Percentiles rank a stretch among this genome's conserved stretches.
Conservation (phyloP, 2,329 filamentous ascomycete genomes). For the Saccharata proteae region DNA sequence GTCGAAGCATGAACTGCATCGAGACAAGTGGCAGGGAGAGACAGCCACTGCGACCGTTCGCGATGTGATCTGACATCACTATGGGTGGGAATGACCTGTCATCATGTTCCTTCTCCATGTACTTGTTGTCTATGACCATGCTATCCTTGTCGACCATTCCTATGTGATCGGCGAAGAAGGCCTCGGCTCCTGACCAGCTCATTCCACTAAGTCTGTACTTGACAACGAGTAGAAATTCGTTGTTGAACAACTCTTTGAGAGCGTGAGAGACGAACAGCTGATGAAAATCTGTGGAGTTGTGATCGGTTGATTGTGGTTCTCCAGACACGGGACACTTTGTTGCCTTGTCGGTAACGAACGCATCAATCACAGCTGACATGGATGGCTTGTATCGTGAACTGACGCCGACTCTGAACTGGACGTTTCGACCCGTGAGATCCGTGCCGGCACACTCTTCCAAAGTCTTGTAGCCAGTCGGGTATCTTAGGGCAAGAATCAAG, state of each 20-base stretch:
- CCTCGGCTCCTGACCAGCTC: slow-evolving; percentile 58
- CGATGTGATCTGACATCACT: slow-evolving; percentile 40
- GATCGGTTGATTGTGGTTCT: slow-evolving; percentile 3
- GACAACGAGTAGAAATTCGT: slow-evolving; percentile 50
- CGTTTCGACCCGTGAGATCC: background rate
- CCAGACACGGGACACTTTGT: slow-evolving; percentile 4
- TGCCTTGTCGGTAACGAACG: slow-evolving; percentile 33
- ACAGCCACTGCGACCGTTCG: slow-evolving; percentile 13
- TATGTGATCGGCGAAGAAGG: slow-evolving; percentile 39
- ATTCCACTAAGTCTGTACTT: slow-evolving; percentile 44
- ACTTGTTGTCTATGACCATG: slow-evolving; percentile 27
- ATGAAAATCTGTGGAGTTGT: slow-evolving; percentile 28
- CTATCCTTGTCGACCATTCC: slow-evolving; percentile 17
- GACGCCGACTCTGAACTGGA: slow-evolving; percentile 54
- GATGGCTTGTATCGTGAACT: slow-evolving; percentile 63
- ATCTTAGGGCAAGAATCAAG: slow-evolving; percentile 59
- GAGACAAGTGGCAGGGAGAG: slow-evolving; percentile 45
- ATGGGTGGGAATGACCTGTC: slow-evolving; percentile 29
- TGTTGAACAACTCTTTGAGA: slow-evolving; percentile 55
- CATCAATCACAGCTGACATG: slow-evolving; percentile 37
- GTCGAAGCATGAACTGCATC: slow-evolving; percentile 66
- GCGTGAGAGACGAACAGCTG: slow-evolving; percentile 61
- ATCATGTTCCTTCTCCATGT: slow-evolving; percentile 23
- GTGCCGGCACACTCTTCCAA: slow-evolving; percentile 38
- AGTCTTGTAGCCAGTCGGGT: slow-evolving; percentile 47